These are phyloP conservation scores for Ulota crispa DNA, from an alignment of 225 moss, liverwort and hornwort genomes.

Conservation along the genomic window DNA sequence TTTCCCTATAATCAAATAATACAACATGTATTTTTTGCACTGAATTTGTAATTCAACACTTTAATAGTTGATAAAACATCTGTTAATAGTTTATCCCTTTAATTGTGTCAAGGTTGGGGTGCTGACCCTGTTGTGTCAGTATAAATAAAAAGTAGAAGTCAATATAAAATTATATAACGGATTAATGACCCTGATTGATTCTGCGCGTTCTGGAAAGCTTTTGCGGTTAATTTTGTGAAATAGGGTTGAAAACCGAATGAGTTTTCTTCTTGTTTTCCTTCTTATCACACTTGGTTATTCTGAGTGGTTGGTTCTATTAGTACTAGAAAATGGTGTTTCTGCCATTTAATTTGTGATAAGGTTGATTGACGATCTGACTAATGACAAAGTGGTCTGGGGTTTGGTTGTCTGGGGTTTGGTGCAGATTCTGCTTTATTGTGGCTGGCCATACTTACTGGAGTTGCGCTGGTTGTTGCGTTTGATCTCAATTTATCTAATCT, in stretches of 20 bases:
- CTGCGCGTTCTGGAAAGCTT: not conserved
- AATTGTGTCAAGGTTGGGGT: not conserved
- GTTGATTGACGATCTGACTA: slow-evolving; percentile 12
- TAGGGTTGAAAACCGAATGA: not conserved
- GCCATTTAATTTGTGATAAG: not conserved
- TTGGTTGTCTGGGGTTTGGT: slow-evolving; percentile 8
- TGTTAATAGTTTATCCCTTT: not conserved
- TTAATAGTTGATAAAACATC: slow-evolving; percentile 4
- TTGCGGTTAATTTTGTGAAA: not conserved
- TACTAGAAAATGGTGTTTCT: not conserved
- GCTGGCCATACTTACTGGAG: slow-evolving; percentile 37
- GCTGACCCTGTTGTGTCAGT: not conserved
- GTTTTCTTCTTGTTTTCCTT: not conserved
- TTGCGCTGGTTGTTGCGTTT: slow-evolving; percentile 37
- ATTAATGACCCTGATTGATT: not conserved
- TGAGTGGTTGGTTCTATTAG: not conserved
- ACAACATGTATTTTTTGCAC: not conserved
- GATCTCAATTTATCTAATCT: slow-evolving; percentile 48
- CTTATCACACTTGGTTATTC: not conserved
- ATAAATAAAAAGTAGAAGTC: not conserved
- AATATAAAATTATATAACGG: not conserved
- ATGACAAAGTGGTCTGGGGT: slow-evolving; percentile 21
- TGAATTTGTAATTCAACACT: not conserved
- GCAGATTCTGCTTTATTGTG: slow-evolving; percentile 46
- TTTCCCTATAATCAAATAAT: not conserved